phyloP scores from a whole-genome alignment of 129 eudicot species.

The Logfia minima region DNA sequence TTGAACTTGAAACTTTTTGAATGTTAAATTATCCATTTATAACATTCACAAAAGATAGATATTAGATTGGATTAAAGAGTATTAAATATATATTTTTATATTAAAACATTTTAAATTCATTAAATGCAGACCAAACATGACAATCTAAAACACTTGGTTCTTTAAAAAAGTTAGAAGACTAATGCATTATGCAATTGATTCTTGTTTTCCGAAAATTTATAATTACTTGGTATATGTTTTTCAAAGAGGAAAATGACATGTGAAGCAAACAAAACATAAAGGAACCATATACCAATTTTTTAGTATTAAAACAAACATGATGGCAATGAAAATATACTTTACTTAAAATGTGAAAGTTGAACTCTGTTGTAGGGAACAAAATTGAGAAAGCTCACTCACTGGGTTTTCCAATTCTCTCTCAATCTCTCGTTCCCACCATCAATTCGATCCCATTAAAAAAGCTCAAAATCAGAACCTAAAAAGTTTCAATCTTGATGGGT shows the following conservation, averaged over 20 bases:
- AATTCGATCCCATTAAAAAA: neutral
- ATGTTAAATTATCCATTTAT: no score
- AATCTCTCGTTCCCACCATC: constrained; percentile 15
- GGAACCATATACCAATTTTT: constrained; percentile 10
- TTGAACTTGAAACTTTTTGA: no score
- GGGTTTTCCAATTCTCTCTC: constrained; percentile 24
- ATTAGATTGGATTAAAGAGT: no score
- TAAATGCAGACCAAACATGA: neutral
- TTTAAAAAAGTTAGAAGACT: neutral
- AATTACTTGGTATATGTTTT: neutral
- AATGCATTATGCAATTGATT: neutral
- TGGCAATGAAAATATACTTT: constrained; percentile 28
- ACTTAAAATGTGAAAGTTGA: constrained; percentile 35
- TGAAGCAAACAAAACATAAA: constrained; percentile 15
- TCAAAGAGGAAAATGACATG: constrained; percentile 21
- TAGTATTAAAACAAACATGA: constrained; percentile 17
- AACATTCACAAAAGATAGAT: no score
- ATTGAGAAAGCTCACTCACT: constrained; percentile 14
- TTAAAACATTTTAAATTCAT: neutral
- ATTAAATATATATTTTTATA: no score
- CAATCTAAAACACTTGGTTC: neutral
- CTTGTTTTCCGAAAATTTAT: no score
- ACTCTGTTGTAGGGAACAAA: constrained; percentile 30
- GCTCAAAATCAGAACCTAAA: neutral
- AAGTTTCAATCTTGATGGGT: constrained; percentile 43